phyloP scores from a whole-genome alignment of 345 rosid species.

The Firmiana major region DNA sequence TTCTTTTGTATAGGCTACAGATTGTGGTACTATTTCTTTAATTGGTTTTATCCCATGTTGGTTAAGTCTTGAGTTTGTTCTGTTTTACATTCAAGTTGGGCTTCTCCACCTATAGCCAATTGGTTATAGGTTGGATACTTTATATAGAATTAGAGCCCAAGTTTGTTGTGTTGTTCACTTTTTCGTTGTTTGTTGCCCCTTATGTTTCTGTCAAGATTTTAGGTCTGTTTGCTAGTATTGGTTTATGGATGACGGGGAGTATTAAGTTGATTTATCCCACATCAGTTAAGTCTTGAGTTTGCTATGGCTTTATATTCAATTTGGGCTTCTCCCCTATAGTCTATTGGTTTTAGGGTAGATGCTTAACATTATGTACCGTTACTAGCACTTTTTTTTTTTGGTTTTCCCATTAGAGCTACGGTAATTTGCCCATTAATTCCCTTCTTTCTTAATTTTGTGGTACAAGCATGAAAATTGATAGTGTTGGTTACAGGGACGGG shows the following conservation, averaged over 20 bases:
- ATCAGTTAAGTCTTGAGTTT: not conserved
- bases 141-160: not conserved
- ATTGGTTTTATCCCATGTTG: not conserved
- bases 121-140: not conserved
- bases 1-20: not conserved
- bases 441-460: not conserved
- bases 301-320: not conserved
- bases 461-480: constrained; percentile 20
- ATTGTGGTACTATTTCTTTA: not conserved
- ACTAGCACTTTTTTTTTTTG: not conserved
- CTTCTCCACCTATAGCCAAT: not conserved
- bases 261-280: not conserved
- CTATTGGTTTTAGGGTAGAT: not conserved
- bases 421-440: constrained; percentile 6
- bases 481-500: constrained; percentile 58
- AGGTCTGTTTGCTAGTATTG: not conserved
- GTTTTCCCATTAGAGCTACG: not conserved
- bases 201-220: not conserved
- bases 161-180: not conserved
- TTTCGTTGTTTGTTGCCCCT: not conserved
- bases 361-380: not conserved
- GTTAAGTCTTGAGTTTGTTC: not conserved
- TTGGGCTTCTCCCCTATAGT: not conserved
- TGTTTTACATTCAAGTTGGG: not conserved
- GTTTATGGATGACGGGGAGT: not conserved